A percentile compares a stretch with the other conserved stretches of the same genome.
Evolutionary conservation across 768 basidiomycete genomes (phyloP).

Genomic region (Tephrocybe sp.): DNA sequence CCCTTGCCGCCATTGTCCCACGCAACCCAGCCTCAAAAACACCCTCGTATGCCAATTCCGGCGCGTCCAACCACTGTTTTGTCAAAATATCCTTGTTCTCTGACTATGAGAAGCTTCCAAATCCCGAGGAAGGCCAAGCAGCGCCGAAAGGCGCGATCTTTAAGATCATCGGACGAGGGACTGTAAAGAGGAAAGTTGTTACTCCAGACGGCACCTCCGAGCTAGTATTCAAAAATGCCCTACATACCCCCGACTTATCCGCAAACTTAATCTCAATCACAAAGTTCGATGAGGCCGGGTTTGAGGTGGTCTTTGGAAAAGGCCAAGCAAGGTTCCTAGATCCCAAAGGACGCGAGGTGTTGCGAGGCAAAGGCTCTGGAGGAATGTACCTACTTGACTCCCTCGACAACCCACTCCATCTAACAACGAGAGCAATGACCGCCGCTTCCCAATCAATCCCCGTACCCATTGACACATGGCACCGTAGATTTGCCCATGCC

Average conservation of each 20-base stretch:
- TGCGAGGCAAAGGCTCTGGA: too few species aligned
- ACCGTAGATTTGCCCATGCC: conserved; percentile 22
- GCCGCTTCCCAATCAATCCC: conserved; percentile 17
- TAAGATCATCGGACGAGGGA: background rate
- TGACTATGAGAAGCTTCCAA: background rate
- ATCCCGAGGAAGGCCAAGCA: background rate
- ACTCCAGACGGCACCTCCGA: background rate
- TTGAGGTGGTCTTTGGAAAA: background rate
- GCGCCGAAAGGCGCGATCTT: background rate
- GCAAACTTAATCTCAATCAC: conserved; percentile 4
- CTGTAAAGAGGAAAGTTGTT: background rate
- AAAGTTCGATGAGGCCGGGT: background rate
- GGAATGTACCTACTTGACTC: background rate
- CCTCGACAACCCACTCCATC: background rate
- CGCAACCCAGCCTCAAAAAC: too few species aligned
- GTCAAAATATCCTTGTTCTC: background rate
- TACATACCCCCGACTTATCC: conserved; percentile 1
- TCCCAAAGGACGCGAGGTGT: background rate
- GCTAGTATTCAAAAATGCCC: background rate
- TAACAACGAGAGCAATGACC: conserved; percentile 1
- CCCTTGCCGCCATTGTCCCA: background rate
- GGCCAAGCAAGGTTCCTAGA: background rate
- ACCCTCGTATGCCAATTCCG: background rate
- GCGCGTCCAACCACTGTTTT: background rate
- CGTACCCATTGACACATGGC: conserved; percentile 21